Evolutionary conservation across 805 yeast species (phyloP), one percentile per base, ranked within the genome.

Genomic region (Kuraishia piskuri): DNA sequence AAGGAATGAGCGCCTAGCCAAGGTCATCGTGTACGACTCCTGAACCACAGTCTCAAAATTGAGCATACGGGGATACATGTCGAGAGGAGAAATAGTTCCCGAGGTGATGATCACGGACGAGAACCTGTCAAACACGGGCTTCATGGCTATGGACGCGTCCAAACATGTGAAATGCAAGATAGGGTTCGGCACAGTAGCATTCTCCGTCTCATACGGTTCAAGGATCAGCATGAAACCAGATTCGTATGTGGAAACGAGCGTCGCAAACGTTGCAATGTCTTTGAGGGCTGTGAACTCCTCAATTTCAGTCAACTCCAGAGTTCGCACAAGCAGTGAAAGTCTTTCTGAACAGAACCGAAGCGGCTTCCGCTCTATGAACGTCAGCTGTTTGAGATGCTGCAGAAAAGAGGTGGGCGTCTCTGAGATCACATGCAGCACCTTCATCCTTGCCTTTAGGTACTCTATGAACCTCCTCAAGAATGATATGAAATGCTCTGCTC

Each of bases 31-130:
- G 65, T 94, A 94, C 0, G 97, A 91, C 65, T 90, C 94, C 68
- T 91, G 97, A 37, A 94, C 77, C 2, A 91, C 96, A 0, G 98
- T 91, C 52, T 88, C 90, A 68, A 94, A 92, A 64, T 90, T 88
- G 56, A 92, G 73, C 98, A 92, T 92, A 61, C 89, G 85, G 6
- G 99, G 99, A 66, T 94, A 94, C 99, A 94, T 94, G 63, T 94
- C 98, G 66, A 94, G 79, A 1, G 99, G 99, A 0, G 98, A 92
- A 50, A 94, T 94, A 17, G 99, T 94, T 59, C 99, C 99, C 0
- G 97, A 89, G 0, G 99, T 94, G 56, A 94, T 94, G 56, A 94
- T 86, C 10, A 94, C 96, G 0, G 97, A 86, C 7, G 89, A 84
- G 63, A 92, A 94, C 55, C 91, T 78, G 51, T 94, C 99, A 72